These are phyloP conservation scores for Stephanodiscus triporus DNA, from an alignment of 108 stramenopile species.

Conservation along the genomic window DNA sequence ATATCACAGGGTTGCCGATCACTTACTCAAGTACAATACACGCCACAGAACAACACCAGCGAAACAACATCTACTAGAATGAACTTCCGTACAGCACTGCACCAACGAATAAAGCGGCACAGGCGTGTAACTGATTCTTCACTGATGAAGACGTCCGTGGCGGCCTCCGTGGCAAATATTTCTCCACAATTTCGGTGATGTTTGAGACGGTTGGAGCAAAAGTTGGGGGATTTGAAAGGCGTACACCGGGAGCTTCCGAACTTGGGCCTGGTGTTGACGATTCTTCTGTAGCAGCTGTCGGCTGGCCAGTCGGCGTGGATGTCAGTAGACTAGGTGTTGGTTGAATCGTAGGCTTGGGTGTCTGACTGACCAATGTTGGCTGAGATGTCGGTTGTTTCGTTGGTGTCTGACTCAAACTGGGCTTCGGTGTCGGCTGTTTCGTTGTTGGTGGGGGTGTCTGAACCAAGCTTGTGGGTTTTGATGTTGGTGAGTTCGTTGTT, in stretches of 20 bases:
- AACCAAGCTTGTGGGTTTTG: background rate
- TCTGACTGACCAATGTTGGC: background rate
- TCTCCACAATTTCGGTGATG: background rate
- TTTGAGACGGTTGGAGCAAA: background rate
- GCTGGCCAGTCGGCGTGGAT: background rate
- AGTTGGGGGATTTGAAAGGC: background rate
- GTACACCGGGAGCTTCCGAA: background rate
- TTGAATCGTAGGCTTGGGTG: background rate
- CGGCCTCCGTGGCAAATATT: background rate
- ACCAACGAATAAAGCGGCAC: background rate
- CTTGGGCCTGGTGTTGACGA: background rate
- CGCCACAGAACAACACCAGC: too few species aligned
- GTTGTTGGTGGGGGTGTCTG: background rate
- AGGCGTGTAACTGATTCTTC: background rate
- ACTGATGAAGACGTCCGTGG: background rate
- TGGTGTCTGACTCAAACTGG: background rate
- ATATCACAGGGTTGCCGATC: too few species aligned
- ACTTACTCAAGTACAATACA: too few species aligned
- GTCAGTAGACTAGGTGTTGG: background rate
- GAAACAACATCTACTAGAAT: too few species aligned
- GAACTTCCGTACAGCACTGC: background rate
- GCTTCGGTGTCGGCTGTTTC: background rate
- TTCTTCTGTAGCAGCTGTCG: background rate
- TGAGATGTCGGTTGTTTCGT: background rate
- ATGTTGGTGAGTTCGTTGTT: background rate